Conservation (phyloP, 345 rosid species). For the Hevea brasiliensis region DNA sequence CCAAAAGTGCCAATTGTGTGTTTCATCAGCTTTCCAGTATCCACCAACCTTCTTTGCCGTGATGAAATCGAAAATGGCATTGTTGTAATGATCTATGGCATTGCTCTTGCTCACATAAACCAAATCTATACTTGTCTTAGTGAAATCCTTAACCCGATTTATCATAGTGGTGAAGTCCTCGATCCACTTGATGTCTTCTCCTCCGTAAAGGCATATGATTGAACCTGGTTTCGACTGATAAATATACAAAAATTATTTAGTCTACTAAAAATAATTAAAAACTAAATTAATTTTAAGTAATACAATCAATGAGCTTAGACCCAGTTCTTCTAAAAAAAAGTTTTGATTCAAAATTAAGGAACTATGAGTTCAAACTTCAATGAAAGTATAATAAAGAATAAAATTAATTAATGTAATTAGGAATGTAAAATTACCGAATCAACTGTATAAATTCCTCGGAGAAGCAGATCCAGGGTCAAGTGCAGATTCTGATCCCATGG, state of each 20-base stretch:
- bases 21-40: too few relatives aligned
- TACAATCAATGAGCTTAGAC: too few relatives aligned
- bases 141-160: background rate
- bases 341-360: too few relatives aligned
- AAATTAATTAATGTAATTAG: too few relatives aligned
- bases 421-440: slow-evolving; percentile 31
- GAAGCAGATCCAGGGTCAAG: background rate
- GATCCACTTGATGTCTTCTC: slow-evolving; percentile 6
- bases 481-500: slow-evolving; percentile 34
- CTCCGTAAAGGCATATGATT: slow-evolving; percentile 6
- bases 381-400: too few relatives aligned
- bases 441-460: slow-evolving; percentile 20
- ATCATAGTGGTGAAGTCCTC: too few relatives aligned
- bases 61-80: too few relatives aligned
- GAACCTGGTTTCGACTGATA: background rate
- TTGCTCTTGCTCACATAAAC: slow-evolving; percentile 8
- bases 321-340: too few relatives aligned
- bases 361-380: too few relatives aligned
- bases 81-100: background rate
- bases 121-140: background rate
- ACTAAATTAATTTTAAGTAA: background rate
- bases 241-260: background rate
- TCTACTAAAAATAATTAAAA: too few relatives aligned
- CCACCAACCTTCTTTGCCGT: too few relatives aligned
- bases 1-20: too few relatives aligned